Conservation (phyloP, 352 stramenopile genomes). For the Globisporangium nunn region DNA sequence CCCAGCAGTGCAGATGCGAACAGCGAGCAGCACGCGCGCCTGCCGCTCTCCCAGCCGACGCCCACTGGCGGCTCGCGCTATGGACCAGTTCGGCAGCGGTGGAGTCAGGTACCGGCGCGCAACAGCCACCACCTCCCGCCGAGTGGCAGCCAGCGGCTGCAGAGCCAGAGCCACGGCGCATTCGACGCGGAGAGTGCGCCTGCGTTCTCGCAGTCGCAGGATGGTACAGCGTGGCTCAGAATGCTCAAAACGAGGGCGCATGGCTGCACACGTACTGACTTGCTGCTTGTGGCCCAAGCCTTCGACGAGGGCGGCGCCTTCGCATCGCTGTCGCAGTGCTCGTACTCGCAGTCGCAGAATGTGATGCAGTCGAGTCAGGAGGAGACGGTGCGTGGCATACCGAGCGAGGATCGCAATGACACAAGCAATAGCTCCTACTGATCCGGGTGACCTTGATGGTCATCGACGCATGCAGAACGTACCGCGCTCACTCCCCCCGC, state of each 20-base stretch:
- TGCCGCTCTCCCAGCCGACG: constrained; percentile 6
- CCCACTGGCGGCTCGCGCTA: constrained; percentile 6
- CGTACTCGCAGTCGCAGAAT: constrained; percentile 13
- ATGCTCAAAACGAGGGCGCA: too few species aligned
- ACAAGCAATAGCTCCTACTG: too few species aligned
- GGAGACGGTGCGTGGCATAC: constrained; percentile 2
- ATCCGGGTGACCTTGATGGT: not conserved
- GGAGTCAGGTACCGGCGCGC: constrained; percentile 6
- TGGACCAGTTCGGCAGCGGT: constrained; percentile 7
- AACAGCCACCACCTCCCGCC: constrained; percentile 1
- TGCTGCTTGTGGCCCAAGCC: not conserved
- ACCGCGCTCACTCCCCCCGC: not conserved
- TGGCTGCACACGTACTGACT: too few species aligned
- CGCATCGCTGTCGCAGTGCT: constrained; percentile 14
- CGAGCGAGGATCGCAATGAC: too few species aligned
- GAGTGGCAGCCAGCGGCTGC: not conserved
- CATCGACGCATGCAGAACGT: not conserved
- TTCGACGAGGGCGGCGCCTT: constrained; percentile 12
- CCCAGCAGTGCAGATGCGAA: constrained; percentile 1
- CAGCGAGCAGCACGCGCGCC: not conserved
- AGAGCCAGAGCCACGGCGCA: constrained; percentile 4
- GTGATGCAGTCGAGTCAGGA: constrained; percentile 14
- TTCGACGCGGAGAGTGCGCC: constrained; percentile 5
- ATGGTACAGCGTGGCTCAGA: not conserved
- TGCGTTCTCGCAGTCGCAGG: constrained; percentile 11